A percentile compares a stretch with the other conserved stretches of the same genome.
Conservation (phyloP, 768 basidiomycete genomes). For the Rubroboletus pulcherrimus region DNA sequence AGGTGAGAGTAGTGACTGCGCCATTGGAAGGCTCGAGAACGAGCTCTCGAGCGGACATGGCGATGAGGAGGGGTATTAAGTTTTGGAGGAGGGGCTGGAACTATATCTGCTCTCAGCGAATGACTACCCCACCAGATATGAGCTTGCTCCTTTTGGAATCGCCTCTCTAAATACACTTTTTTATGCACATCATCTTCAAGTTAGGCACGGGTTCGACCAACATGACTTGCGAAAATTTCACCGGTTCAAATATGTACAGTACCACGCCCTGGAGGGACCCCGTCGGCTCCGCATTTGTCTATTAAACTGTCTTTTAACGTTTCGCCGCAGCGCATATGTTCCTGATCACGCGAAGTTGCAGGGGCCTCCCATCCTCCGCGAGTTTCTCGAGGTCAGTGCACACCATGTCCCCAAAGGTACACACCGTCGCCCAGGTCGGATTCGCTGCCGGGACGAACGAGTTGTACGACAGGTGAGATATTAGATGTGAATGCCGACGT, state of each 20-base stretch:
- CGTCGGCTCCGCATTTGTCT: slow-evolving; percentile 1
- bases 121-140: not conserved
- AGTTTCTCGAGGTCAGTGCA: not conserved
- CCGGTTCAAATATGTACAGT: not conserved
- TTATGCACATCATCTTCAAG: not conserved
- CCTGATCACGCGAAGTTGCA: not conserved
- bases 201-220: not conserved
- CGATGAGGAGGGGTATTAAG: not conserved
- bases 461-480: slow-evolving; percentile 50
- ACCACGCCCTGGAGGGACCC: not conserved
- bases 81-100: too few species aligned
- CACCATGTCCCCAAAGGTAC: slow-evolving; percentile 43
- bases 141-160: not conserved
- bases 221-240: not conserved
- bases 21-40: slow-evolving; percentile 16
- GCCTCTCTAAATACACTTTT: not conserved
- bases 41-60: slow-evolving; percentile 22
- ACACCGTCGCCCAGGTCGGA: slow-evolving; percentile 64
- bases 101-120: too few species aligned
- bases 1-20: slow-evolving; percentile 21
- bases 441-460: slow-evolving; percentile 83
- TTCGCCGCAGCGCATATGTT: not conserved
- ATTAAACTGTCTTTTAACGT: not conserved
- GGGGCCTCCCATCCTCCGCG: not conserved
- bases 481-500: not conserved